Base-by-base conservation (phyloP, 2,329 filamentous ascomycete species). In the Ceratocystis destructans region DNA sequence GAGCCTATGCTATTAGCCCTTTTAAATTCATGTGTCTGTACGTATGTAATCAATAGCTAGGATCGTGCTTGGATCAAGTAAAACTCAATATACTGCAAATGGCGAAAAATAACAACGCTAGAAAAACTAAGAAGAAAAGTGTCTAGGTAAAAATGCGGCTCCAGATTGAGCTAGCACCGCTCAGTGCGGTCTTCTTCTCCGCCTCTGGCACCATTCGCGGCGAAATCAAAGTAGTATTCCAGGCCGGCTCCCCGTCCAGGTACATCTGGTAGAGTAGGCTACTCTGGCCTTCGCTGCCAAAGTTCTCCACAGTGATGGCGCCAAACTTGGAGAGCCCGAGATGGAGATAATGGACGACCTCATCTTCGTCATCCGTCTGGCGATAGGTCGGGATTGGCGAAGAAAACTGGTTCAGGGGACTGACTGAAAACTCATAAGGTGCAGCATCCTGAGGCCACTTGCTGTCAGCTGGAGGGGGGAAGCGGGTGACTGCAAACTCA, bases 391-490 rank as follows among this genome's bases (percentile, higher is more conserved):
- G 82, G 28, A 93, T 77, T 0, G 94, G 94, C 3, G 94, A 82
- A 71, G 94, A 96, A 73, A 99, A 99, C 81, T 97, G 96, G 73
- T 87, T 95, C 64, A 99, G 74, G 0, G 94, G 94, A 65, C 89
- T 94, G 0, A 88, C 91, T 28, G 89, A 94, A 75, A 96, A 97
- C 74, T 99, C 94, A 71, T 96, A 87, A 0, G 95, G 88, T 0
- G 86, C 81, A 1, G 84, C 82, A 53, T 76, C 80, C 62, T 83
- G 77, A 0, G 83, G 79, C 86, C 87, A 90, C 64, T 75, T 82
- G 62, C 84, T 83, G 69, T 77, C 80, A 64, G 70, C 79, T 69
- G 80, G 84, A n/a, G 82, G 85, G 17, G 80, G 87, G 76, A 88
- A 87, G 62, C 87, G 85, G 0, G 93, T 97, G 0, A 93, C 92